A percentile compares a stretch with the other conserved stretches of the same genome.
Evolutionary conservation across 2,329 filamentous ascomycete genomes (phyloP).

Genomic region (Verticillium klebahnii): DNA sequence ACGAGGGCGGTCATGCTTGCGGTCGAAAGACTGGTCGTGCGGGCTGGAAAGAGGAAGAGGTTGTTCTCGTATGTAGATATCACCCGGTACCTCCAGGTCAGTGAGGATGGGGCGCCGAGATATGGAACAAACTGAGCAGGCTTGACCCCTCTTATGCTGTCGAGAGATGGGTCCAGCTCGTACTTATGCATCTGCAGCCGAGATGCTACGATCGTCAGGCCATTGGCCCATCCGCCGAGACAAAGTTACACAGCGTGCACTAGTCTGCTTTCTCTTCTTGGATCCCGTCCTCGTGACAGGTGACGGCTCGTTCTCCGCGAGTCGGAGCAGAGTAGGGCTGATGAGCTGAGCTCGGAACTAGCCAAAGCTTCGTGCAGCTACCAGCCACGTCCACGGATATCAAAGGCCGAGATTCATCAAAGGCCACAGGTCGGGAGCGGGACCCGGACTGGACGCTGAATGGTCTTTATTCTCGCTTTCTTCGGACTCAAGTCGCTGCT

Average conservation of each 20-base stretch:
- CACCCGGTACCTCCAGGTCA: too few species aligned
- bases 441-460: background rate
- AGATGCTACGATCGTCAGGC: background rate
- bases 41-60: too few species aligned
- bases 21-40: background rate
- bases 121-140: background rate
- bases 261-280: background rate
- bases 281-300: background rate
- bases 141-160: background rate
- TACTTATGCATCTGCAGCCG: background rate
- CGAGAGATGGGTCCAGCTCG: background rate
- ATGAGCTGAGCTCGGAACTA: background rate
- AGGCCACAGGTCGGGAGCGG: background rate
- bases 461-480: background rate
- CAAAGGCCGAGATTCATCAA: background rate
- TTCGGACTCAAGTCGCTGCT: background rate
- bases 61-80: too few species aligned
- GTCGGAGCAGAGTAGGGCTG: background rate
- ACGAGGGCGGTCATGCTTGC: conserved; percentile 30
- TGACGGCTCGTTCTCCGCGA: background rate
- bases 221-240: background rate
- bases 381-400: background rate
- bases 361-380: background rate
- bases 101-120: too few species aligned
- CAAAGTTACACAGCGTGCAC: background rate